A percentile compares a stretch with the other conserved stretches of the same genome.
phyloP scores from a whole-genome alignment of 805 yeast species.

The Alloascoidea africana region DNA sequence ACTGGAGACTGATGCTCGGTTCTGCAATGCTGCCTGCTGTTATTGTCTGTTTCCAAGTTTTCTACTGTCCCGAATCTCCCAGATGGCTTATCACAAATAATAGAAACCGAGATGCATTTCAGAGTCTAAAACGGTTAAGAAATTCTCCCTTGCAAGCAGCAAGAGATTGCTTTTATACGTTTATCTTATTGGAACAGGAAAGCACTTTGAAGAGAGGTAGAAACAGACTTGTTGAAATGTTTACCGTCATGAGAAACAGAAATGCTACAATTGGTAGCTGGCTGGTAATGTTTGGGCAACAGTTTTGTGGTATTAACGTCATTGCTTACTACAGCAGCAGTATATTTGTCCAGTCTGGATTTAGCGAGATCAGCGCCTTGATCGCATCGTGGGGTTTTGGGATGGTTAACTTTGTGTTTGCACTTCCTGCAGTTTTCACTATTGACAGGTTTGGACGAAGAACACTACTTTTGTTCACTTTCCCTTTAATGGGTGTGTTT shows the following conservation, averaged over 20 bases:
- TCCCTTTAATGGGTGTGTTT: constrained; percentile 44
- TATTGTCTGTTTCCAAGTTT: constrained; percentile 33
- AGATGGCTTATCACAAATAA: constrained; percentile 49
- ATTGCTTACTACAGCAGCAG: constrained; percentile 76
- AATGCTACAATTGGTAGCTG: constrained; percentile 71
- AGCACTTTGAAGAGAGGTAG: constrained; percentile 23
- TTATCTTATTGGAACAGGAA: constrained; percentile 33
- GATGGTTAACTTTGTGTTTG: constrained; percentile 63
- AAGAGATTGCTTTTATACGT: constrained; percentile 45
- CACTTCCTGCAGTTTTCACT: constrained; percentile 68
- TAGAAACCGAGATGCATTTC: constrained; percentile 31
- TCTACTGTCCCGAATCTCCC: constrained; percentile 54
- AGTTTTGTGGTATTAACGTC: constrained; percentile 81
- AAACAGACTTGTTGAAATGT: constrained; percentile 22
- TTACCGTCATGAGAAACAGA: constrained; percentile 66
- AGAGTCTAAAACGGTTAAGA: constrained; percentile 32
- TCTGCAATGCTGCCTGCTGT: constrained; percentile 47
- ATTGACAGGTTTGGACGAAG: constrained; percentile 72
- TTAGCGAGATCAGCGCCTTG: constrained; percentile 44
- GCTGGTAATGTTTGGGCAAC: constrained; percentile 82
- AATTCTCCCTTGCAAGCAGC: constrained; percentile 38
- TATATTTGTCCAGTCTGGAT: constrained; percentile 56
- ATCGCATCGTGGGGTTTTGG: constrained; percentile 84
- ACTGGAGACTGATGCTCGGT: constrained; percentile 55
- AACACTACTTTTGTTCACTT: constrained; percentile 34